These are phyloP conservation scores for Phytophthora sojae DNA, from an alignment of 352 stramenopile genomes.

Conservation along the genomic window DNA sequence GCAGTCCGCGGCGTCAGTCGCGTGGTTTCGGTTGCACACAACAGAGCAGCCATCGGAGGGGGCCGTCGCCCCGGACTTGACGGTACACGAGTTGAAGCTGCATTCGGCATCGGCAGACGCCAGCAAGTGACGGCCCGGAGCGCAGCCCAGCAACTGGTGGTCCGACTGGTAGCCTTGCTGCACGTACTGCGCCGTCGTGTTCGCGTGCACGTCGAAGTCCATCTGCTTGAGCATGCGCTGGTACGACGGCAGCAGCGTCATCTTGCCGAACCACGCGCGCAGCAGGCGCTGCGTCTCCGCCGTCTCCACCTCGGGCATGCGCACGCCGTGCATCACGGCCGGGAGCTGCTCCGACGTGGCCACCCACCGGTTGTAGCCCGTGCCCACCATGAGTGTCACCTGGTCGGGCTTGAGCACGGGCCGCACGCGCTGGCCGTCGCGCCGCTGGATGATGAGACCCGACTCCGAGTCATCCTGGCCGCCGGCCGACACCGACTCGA, in stretches of 20 bases:
- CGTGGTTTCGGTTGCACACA: slow-evolving; percentile 55
- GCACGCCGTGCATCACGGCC: slow-evolving; percentile 66
- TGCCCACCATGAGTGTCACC: slow-evolving; percentile 68
- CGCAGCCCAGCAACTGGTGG: slow-evolving; percentile 46
- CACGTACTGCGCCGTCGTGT: slow-evolving; percentile 47
- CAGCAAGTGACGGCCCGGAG: slow-evolving; percentile 45
- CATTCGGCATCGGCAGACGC: slow-evolving; percentile 47
- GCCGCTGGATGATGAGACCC: slow-evolving; percentile 62
- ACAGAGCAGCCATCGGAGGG: slow-evolving; percentile 39
- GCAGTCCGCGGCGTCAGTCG: slow-evolving; percentile 33
- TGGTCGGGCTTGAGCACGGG: slow-evolving; percentile 61
- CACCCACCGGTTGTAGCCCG: slow-evolving; percentile 64
- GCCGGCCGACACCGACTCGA: slow-evolving; percentile 39
- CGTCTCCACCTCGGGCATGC: slow-evolving; percentile 51
- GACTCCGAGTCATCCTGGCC: slow-evolving; percentile 43
- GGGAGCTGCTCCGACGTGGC: slow-evolving; percentile 50
- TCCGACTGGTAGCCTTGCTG: slow-evolving; percentile 35
- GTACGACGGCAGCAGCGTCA: slow-evolving; percentile 64
- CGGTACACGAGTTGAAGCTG: slow-evolving; percentile 38
- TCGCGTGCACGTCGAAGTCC: slow-evolving; percentile 53
- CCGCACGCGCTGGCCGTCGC: slow-evolving; percentile 50
- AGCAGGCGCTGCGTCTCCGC: slow-evolving; percentile 45
- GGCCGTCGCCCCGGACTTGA: slow-evolving; percentile 32
- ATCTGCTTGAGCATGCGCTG: slow-evolving; percentile 61
- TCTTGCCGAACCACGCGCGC: slow-evolving; percentile 69